A percentile compares a stretch with the other conserved stretches of the same genome.
phyloP scores from a whole-genome alignment of 352 stramenopile species.

The Phytophthora brassicae region DNA sequence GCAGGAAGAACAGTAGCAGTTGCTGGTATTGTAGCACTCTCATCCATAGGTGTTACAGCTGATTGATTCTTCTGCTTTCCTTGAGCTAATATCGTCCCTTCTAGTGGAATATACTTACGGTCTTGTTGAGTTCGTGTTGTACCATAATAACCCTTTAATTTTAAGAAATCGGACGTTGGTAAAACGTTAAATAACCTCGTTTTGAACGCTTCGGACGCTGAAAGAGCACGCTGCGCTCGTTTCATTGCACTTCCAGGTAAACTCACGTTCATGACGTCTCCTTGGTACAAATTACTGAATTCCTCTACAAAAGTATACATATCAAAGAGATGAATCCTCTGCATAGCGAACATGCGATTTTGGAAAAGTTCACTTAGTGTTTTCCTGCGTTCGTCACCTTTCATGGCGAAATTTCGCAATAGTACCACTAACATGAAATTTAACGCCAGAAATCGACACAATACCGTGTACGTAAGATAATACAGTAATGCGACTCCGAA shows the following conservation, averaged over 20 bases:
- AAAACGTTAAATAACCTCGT: slow-evolving; percentile 59
- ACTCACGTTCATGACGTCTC: slow-evolving; percentile 79
- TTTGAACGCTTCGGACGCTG: slow-evolving; percentile 63
- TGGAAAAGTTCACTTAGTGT: slow-evolving; percentile 75
- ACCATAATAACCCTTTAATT: slow-evolving; percentile 58
- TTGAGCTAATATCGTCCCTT: background rate
- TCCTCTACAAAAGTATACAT: slow-evolving; percentile 75
- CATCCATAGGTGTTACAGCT: slow-evolving; percentile 24
- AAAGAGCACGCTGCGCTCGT: slow-evolving; percentile 53
- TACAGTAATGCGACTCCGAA: slow-evolving; percentile 62
- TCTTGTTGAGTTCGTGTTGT: slow-evolving; percentile 21
- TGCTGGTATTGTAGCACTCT: background rate
- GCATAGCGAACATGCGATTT: slow-evolving; percentile 78
- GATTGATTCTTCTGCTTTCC: slow-evolving; percentile 28
- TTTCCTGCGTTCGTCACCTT: slow-evolving; percentile 77
- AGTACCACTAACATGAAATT: slow-evolving; percentile 89
- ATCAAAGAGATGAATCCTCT: slow-evolving; percentile 78
- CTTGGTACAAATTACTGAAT: slow-evolving; percentile 75
- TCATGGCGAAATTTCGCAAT: slow-evolving; percentile 84
- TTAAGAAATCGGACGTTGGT: slow-evolving; percentile 67
- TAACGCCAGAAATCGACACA: slow-evolving; percentile 67
- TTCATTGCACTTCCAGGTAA: slow-evolving; percentile 63
- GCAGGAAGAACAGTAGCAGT: background rate
- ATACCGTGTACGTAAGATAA: slow-evolving; percentile 75
- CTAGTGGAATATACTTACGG: slow-evolving; percentile 28